phyloP scores from a whole-genome alignment of 805 yeast species.

The Pichia insulana region DNA sequence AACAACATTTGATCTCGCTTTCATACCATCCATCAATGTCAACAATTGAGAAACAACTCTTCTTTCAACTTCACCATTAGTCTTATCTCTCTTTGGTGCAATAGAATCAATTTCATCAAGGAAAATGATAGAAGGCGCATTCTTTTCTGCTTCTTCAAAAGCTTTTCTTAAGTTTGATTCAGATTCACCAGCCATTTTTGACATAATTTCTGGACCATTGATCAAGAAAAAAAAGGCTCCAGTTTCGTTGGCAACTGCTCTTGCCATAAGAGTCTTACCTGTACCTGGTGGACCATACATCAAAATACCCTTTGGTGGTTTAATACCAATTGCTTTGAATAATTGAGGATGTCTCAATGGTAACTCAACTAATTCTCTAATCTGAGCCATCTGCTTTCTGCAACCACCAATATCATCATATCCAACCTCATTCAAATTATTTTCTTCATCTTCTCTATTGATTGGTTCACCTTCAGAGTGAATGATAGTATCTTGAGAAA shows the following conservation, averaged over 20 bases:
- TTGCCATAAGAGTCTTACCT: constrained; percentile 98
- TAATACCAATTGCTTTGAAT: constrained; percentile 95
- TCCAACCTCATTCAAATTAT: constrained; percentile 92
- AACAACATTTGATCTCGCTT: constrained; percentile 96
- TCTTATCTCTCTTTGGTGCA: constrained; percentile 99
- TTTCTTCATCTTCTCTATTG: constrained; percentile 96
- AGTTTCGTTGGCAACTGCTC: constrained; percentile 99
- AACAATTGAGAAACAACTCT: constrained; percentile 97
- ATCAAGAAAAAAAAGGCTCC: constrained; percentile 98
- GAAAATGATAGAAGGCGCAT: constrained; percentile 95
- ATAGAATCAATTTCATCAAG: constrained; percentile 98
- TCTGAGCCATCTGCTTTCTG: constrained; percentile 98
- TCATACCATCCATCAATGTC: constrained; percentile 99
- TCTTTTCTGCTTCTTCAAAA: constrained; percentile 98
- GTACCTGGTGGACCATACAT: constrained; percentile 99
- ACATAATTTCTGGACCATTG: constrained; percentile 99
- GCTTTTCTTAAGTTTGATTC: constrained; percentile 96
- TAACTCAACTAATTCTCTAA: constrained; percentile 95
- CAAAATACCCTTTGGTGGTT: constrained; percentile 96
- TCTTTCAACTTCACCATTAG: constrained; percentile 99
- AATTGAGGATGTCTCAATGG: constrained; percentile 98
- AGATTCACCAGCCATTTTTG: constrained; percentile 99
- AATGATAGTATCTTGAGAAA: constrained; percentile 95
- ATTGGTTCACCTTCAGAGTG: constrained; percentile 99
- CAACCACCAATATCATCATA: constrained; percentile 99